phyloP scores from a whole-genome alignment of 2,329 filamentous ascomycete species.

The Mycosphaerella arachidis region DNA sequence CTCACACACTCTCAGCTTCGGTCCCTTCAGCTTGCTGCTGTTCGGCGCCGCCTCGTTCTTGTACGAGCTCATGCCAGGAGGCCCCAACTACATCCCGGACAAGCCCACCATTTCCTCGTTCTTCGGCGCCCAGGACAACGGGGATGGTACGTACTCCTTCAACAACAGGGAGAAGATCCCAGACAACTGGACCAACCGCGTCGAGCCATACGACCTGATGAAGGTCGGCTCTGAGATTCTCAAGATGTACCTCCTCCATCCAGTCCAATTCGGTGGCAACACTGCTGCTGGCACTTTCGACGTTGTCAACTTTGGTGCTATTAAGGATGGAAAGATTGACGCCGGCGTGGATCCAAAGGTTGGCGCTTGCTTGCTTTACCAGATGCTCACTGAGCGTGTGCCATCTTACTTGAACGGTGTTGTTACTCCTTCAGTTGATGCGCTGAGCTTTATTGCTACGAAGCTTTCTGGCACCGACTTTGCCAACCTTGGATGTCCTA shows the following conservation, averaged over 20 bases:
- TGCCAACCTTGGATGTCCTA: slow-evolving; percentile 37
- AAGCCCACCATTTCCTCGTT: slow-evolving; percentile 34
- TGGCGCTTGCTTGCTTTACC: slow-evolving; percentile 40
- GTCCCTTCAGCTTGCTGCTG: slow-evolving; percentile 36
- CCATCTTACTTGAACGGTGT: slow-evolving; percentile 37
- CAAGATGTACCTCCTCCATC: slow-evolving; percentile 38
- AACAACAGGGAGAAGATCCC: slow-evolving; percentile 37
- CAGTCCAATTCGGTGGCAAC: slow-evolving; percentile 40
- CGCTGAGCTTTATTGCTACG: slow-evolving; percentile 29
- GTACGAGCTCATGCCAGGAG: slow-evolving; percentile 38
- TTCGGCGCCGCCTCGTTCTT: slow-evolving; percentile 41
- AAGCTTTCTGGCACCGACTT: slow-evolving; percentile 31
- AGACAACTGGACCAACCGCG: slow-evolving; percentile 33
- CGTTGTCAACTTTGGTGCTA: slow-evolving; percentile 19
- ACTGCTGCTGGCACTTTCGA: slow-evolving; percentile 10
- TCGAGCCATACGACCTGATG: slow-evolving; percentile 29
- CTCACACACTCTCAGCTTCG: slow-evolving; percentile 24
- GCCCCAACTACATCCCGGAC: slow-evolving; percentile 26
- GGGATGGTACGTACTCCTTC: slow-evolving; percentile 37
- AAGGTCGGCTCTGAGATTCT: slow-evolving; percentile 38
- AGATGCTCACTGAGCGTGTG: slow-evolving; percentile 37
- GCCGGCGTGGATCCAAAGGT: slow-evolving; percentile 29
- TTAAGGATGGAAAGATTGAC: slow-evolving; percentile 37
- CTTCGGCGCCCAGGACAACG: slow-evolving; percentile 41
- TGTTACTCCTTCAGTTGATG: slow-evolving; percentile 35